phyloP scores from a whole-genome alignment of 345 rosid species.

The Eucalyptus sp. region DNA sequence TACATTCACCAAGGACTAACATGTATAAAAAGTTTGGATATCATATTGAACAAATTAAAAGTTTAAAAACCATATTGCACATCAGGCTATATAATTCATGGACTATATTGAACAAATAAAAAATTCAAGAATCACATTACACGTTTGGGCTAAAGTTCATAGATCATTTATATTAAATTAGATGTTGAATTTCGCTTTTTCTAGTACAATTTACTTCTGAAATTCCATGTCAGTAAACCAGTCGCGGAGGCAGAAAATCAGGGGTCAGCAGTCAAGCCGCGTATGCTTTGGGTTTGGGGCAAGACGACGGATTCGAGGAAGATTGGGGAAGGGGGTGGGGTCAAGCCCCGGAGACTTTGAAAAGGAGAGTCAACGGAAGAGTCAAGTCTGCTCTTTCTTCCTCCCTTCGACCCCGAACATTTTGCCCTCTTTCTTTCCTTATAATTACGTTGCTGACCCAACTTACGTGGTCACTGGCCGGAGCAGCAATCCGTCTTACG shows the following conservation, averaged over 20 bases:
- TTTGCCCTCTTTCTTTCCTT: not conserved
- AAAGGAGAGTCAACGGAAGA: not conserved
- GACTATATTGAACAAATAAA: rapidly evolving
- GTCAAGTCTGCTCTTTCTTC: not conserved
- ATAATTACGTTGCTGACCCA: not conserved
- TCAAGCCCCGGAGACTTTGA: not conserved
- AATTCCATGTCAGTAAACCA: not conserved
- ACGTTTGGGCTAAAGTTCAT: rapidly evolving
- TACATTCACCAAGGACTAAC: rapidly evolving
- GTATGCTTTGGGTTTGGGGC: not conserved
- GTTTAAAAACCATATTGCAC: rapidly evolving
- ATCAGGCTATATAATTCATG: rapidly evolving
- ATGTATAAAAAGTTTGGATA: too few relatives aligned
- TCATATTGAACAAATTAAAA: rapidly evolving
- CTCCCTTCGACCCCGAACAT: not conserved
- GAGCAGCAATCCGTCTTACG: not conserved
- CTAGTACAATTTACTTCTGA: rapidly evolving
- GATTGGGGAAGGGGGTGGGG: not conserved
- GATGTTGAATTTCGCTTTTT: not conserved
- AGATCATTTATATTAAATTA: rapidly evolving
- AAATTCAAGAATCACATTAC: rapidly evolving
- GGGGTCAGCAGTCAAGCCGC: not conserved
- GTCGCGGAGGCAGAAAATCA: not conserved
- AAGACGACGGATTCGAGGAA: not conserved
- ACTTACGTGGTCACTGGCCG: not conserved